Evolutionary conservation across 306 rosid species (phyloP).

Genomic region (Sechiopsis laciniata): DNA sequence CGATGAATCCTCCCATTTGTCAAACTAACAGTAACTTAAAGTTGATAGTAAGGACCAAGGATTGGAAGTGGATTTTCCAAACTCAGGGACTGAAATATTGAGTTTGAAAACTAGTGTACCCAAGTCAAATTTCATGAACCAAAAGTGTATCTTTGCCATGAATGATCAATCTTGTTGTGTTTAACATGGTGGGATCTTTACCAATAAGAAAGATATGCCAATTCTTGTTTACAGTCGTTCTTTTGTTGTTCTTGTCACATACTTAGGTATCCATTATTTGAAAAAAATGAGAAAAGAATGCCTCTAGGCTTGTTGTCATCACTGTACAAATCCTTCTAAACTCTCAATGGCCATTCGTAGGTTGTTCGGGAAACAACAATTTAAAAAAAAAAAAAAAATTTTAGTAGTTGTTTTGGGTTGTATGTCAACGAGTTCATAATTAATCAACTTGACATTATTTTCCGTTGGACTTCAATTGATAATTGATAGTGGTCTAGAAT

Average conservation of each 20-base stretch:
- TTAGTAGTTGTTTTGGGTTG: not conserved
- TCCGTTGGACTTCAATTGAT: constrained; percentile 3
- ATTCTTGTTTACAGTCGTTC: not conserved
- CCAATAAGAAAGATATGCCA: not conserved
- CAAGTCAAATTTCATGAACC: not conserved
- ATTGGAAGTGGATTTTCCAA: not conserved
- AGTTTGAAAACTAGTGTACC: not conserved
- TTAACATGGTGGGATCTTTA: not conserved
- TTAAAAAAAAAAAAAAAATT: not conserved
- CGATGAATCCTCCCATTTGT: too few relatives aligned
- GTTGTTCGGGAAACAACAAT: not conserved
- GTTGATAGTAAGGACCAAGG: not conserved
- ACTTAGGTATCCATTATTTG: not conserved
- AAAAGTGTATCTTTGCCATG: not conserved
- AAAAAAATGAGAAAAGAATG: not conserved
- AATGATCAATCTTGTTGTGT: not conserved
- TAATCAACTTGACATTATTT: not conserved
- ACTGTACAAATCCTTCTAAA: not conserved
- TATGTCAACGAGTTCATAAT: not conserved
- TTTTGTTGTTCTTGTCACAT: not conserved
- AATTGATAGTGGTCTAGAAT: not conserved
- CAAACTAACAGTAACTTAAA: not conserved
- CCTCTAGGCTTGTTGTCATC: not conserved
- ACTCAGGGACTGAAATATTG: not conserved
- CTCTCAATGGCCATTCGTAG: not conserved